Base-by-base conservation (phyloP, 371 early-diverging fungal genomes). In the Mucor piriformis region DNA sequence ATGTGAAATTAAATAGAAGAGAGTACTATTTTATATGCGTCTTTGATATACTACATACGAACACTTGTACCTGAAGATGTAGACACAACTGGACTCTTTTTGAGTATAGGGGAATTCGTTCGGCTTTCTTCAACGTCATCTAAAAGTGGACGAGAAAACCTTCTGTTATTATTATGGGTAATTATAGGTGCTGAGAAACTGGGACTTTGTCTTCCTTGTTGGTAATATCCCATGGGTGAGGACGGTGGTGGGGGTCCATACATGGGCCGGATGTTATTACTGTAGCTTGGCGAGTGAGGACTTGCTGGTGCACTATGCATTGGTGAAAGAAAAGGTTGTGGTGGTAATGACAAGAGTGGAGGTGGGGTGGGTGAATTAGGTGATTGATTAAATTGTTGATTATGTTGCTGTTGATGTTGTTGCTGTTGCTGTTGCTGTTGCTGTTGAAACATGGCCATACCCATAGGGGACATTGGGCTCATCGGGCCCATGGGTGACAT, bases 51-150 rank as follows among this genome's bases (percentile, higher is more conserved):
- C 46, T 42, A 52, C 46, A 46, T 44, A 20, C 47, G 61, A 60
- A 53, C 46, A 38, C 54, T 60, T 10, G 35, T 59, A 46, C 57
- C 50, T 13, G 63, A 57, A 23, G 58, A 57, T 24, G 51, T 57
- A 7, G 58, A 63, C 37, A 37, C 49, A 48, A 61, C 42, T 33
- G 59, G 59, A 27, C 48, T 48, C 35, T 62, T 56, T 50, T 40
- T 38, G 7, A 61, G 47, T 15, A 61, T 12, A 48, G 61, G 54
- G 8, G 56, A 55, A 13, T 33, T 44, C 1, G 47, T 55, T 34
- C 56, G 29, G 24, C 35, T 20, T 40, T 54, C 65, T 43, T 64
- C 64, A 24, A 59, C 40, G 16, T 54, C 56, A 50, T 59, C 60
- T 44, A 54, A 33, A 20, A 56, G 18, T 29, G 54, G 60, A 27